These are phyloP conservation scores for Eucalyptus microcorys DNA, from an alignment of 345 rosid species.

Conservation along the genomic window DNA sequence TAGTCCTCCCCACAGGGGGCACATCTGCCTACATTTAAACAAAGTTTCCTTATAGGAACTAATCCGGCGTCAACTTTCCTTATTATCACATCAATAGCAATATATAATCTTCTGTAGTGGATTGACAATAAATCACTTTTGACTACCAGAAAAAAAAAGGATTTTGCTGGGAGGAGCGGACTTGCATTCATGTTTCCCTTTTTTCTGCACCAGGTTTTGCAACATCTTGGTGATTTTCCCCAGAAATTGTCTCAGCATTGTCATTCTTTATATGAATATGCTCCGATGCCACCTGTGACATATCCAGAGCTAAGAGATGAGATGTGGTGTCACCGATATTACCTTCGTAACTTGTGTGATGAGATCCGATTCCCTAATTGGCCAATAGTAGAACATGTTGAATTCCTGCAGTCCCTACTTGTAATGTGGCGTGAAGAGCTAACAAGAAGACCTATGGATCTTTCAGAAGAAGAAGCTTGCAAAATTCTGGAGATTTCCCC, in stretches of 20 bases:
- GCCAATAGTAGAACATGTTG: conserved; percentile 98
- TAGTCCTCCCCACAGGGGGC: neutral
- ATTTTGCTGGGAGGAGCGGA: neutral
- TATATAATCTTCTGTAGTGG: neutral
- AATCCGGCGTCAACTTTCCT: neutral
- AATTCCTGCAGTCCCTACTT: conserved; percentile 84
- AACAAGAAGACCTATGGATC: conserved; percentile 97
- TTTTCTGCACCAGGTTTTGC: conserved; percentile 62
- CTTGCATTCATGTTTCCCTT: neutral
- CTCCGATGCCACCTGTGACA: conserved; percentile 99
- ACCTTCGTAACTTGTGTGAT: conserved; percentile 89
- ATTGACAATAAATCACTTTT: neutral
- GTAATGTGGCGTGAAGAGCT: conserved; percentile 99
- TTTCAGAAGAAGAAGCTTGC: conserved; percentile 98
- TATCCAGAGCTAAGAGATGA: conserved; percentile 98
- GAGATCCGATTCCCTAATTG: conserved; percentile 94
- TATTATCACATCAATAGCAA: neutral
- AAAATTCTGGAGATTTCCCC: conserved; percentile 79
- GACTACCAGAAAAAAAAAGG: neutral
- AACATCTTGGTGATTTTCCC: conserved; percentile 98
- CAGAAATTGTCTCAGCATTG: conserved; percentile 97
- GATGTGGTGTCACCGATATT: conserved; percentile 99
- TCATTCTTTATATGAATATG: conserved; percentile 88
- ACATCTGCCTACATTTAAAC: neutral
- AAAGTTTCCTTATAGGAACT: neutral